Base-by-base conservation (phyloP, 2,329 filamentous ascomycete species). In the Exophiala viscosa region DNA sequence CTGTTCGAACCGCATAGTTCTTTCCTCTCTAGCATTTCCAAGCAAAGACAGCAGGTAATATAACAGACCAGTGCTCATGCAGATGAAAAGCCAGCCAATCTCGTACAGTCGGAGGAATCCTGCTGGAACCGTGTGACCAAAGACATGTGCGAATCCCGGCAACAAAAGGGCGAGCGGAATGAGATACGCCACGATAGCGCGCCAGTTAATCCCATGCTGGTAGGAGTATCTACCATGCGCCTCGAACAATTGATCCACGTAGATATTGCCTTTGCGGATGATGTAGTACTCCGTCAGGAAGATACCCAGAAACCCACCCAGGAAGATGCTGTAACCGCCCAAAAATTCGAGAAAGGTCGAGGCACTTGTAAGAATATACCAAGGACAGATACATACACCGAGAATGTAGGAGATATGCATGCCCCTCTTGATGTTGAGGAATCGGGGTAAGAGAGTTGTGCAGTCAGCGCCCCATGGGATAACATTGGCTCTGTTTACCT, bases 371-470 rank as follows among this genome's bases (percentile, higher is more conserved):
- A 76, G 65, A 45, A 76, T 76, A 62, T 74, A 71, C 73, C 73
- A 76, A 0, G 73, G 74, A 0, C 73, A 72, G 1, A 71, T 65
- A 17, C 66, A 69, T 70, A 70, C 76, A 9, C 65, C 66, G 40
- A 60, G 63, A 56, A 75, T 52, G 2, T 75, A 59, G 43, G 50
- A 73, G 3, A 64, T 34, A 8, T 58, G 50, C 54, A 61, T 59
- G 1, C 76, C 76, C 1, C 76, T 70, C 11, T 73, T 68, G 50
- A 79, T 76, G 62, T 81, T 79, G 62, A 82, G 66, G 59, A 72
- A 81, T 35, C 70, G 69, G 0, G 80, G 79, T 33, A 79, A 73
- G 6, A 81, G 62, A 1, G 75, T 74, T 0, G 74, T 76, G 44
- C 81, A 62, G 61, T 81, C 79, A 5, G 54, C 53, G 7, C 77